Base-by-base conservation (phyloP, 208 protist species). In the Giardia muris region DNA sequence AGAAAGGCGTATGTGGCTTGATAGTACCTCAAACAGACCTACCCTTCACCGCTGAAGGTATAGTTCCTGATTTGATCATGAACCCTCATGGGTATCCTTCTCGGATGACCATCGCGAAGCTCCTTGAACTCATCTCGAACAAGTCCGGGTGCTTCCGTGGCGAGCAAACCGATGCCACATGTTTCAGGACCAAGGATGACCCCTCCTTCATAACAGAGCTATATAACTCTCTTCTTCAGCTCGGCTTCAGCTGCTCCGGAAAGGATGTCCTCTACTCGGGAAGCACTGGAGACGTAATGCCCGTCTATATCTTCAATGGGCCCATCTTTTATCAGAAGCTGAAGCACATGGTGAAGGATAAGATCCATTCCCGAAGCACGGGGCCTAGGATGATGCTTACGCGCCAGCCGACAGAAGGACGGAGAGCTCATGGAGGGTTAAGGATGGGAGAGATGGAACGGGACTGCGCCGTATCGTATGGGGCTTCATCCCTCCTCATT, bases 311-410 rank as follows among this genome's bases (percentile, higher is more conserved):
- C 57, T 99, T 99, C 94, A 98, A 99, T 90, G 99, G 99, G 0
- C 99, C 99, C 30, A 98, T 99, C 42, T 99, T 98, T 94, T 99
- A 99, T 94, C 99, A 99, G 95, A 98, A 98, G 91, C 96, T 99
- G 0, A 99, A 99, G 95, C 99, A 99, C 94, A 99, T 99, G 98
- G 99, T 99, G 0, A 96, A 98, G 39, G 99, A 99, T 95, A 99
- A 99, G 95, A 99, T 99, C 96, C 98, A 99, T 93, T 97, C 98
- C 0, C 95, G 98, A 47, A 95, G 97, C 0, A 96, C 94, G 1
- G 97, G 97, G 2, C 97, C 97, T 39, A 94, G 96, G 0, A 96
- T 97, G 0, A 96, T 98, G 46, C 94, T 99, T 0, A 99, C 98
- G 2, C 94, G 98, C 39, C 99, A 99, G 95, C 99, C 99, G 1